A percentile compares a stretch with the other conserved stretches of the same genome.
These are phyloP conservation scores for Dinochytrium kinnereticum DNA, from an alignment of 371 early-diverging fungal species.

Conservation along the genomic window DNA sequence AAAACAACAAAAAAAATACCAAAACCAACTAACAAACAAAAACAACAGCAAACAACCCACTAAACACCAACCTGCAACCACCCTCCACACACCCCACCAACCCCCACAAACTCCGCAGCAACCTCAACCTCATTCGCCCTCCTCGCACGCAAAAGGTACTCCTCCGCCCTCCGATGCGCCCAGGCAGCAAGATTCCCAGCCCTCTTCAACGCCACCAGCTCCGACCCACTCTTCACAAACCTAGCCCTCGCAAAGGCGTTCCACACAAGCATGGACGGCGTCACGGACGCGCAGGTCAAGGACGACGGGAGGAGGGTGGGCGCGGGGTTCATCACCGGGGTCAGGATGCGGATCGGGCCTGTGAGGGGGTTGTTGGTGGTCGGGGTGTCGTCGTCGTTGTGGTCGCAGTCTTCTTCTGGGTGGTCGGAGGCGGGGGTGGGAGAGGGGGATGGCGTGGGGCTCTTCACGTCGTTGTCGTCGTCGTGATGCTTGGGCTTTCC, in stretches of 20 bases:
- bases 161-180: conserved; percentile 31
- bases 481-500: no score
- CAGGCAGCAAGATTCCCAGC: conserved; percentile 58
- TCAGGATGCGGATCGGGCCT: background rate
- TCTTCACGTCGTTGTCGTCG: no score
- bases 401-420: no score
- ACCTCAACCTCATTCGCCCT: conserved; percentile 28
- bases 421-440: no score
- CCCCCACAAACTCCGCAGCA: conserved; percentile 23
- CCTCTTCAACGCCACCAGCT: conserved; percentile 71
- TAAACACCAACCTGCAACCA: conserved; percentile 32
- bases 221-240: conserved; percentile 75
- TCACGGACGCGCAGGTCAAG: background rate
- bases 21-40: background rate
- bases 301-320: background rate
- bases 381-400: background rate
- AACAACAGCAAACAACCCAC: background rate
- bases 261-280: conserved; percentile 19
- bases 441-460: no score
- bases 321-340: no score
- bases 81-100: conserved; percentile 34
- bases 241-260: conserved; percentile 76
- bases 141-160: conserved; percentile 11
- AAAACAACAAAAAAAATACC: conserved; percentile 24
- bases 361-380: background rate